Base-by-base conservation (phyloP, 495 filamentous ascomycete genomes). In the Peziza echinospora region DNA sequence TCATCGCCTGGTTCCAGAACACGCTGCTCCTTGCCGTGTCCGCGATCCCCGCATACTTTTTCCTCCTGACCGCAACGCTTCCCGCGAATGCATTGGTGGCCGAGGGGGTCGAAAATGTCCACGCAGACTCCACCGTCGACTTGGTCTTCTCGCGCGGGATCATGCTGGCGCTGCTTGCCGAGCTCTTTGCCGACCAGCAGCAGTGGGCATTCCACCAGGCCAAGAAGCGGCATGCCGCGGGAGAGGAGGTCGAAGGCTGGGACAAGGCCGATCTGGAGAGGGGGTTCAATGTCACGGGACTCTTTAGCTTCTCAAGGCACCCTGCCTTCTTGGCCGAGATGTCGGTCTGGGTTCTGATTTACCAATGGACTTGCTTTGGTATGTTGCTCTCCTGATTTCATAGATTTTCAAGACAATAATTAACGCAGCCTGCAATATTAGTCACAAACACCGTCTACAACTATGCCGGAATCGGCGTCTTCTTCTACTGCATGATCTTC, bases 281-380 rank as follows among this genome's bases (percentile, higher is more conserved):
- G 40, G 91, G 91, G 41, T 99, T 99, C 61, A 71, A 81, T 42
- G 78, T 84, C 26, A 75, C 68, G 2, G 91, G 91, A 0, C 67
- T 99, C 19, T 99, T 80, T 78, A 77, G 76, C 0, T 82, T 72
- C 58, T 81, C 75, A 48, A 75, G 91, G 7, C 91, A 99, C 61
- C 91, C 91, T 30, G 96, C 96, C 63, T 96, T 94, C 57, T 73
- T 78, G 23, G 80, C 82, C 30, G 91, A 99, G 62, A 87, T 96
- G 64, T 71, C 77, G 23, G 75, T 96, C 58, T 99, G 91, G 91
- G 62, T 92, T 26, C 58, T 71, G 22, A 58, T 94, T 47, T 96
- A 96, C 60, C 68, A 79, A 48, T 99, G 89, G 89, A 71, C 70
- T 50, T 84, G 78, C 63, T 83, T 43, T 19, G 16, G 41, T 43